Conservation (phyloP, 108 stramenopile species). For the Skeletonema menzelii region DNA sequence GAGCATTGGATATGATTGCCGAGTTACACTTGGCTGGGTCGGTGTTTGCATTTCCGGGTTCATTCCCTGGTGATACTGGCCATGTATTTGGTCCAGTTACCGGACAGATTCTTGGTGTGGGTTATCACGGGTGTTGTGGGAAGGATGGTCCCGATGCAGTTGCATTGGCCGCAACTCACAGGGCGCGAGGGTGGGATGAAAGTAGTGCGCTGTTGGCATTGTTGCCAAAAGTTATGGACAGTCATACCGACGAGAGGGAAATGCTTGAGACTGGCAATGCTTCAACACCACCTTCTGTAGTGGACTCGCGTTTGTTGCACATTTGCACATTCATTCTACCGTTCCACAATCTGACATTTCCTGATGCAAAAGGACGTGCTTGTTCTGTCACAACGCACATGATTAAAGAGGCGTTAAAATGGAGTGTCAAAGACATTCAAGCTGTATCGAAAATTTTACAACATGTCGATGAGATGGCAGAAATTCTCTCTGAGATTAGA, state of each 20-base stretch:
- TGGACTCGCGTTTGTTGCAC: conserved; percentile 61
- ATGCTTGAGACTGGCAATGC: not conserved
- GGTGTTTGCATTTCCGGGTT: conserved; percentile 74
- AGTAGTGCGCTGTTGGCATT: conserved; percentile 33
- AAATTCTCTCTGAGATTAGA: conserved; percentile 46
- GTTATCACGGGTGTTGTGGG: conserved; percentile 35
- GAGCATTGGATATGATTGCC: conserved; percentile 72
- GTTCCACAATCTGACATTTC: conserved; percentile 60
- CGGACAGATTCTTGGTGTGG: conserved; percentile 38
- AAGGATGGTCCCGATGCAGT: conserved; percentile 25
- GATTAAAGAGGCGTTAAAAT: conserved; percentile 82
- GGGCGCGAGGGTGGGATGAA: conserved; percentile 47
- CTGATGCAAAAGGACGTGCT: conserved; percentile 54
- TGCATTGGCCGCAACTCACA: conserved; percentile 34
- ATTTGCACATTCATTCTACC: conserved; percentile 69
- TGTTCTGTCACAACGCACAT: conserved; percentile 62
- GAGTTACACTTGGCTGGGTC: conserved; percentile 63
- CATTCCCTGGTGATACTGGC: conserved; percentile 39
- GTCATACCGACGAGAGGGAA: conserved; percentile 35
- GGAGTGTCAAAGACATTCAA: conserved; percentile 64
- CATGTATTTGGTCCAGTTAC: conserved; percentile 37
- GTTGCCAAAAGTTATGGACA: conserved; percentile 34
- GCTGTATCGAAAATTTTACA: conserved; percentile 50
- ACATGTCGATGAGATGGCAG: conserved; percentile 62
- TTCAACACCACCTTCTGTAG: conserved; percentile 1